phyloP scores from a whole-genome alignment of 306 rosid genomes.

The Elaeagnus macrophylla region DNA sequence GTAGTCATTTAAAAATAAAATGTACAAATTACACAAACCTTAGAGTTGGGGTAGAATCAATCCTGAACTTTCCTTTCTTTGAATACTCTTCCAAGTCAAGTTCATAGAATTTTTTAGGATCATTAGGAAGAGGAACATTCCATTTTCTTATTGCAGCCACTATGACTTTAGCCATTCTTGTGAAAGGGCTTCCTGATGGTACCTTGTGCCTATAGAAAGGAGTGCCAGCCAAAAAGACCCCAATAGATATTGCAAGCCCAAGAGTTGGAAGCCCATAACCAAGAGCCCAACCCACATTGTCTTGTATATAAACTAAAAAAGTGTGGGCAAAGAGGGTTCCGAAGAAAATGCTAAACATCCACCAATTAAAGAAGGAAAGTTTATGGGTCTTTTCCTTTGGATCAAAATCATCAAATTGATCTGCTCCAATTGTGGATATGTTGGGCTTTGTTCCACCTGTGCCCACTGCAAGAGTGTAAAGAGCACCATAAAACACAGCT shows the following conservation, averaged over 20 bases:
- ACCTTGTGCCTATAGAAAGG: constrained; percentile 72
- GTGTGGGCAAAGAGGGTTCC: constrained; percentile 79
- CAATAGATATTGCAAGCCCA: constrained; percentile 56
- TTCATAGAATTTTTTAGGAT: constrained; percentile 55
- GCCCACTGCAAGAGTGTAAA: constrained; percentile 77
- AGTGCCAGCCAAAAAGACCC: constrained; percentile 56
- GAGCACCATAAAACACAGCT: constrained; percentile 66
- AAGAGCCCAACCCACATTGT: constrained; percentile 82
- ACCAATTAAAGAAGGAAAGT: constrained; percentile 93
- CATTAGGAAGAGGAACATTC: constrained; percentile 42
- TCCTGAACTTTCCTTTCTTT: constrained; percentile 36
- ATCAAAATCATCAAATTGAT: constrained; percentile 81
- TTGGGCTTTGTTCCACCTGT: constrained; percentile 93
- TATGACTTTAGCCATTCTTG: constrained; percentile 57
- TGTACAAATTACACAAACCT: constrained; percentile 34
- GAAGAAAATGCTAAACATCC: constrained; percentile 90
- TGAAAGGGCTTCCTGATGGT: constrained; percentile 38
- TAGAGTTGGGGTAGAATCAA: constrained; percentile 60
- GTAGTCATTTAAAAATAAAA: neutral
- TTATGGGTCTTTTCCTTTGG: constrained; percentile 63
- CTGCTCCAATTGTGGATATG: constrained; percentile 92
- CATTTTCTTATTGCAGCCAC: constrained; percentile 54
- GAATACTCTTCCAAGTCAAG: constrained; percentile 36
- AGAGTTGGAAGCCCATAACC: constrained; percentile 82
- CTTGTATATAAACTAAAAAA: constrained; percentile 74